These are phyloP conservation scores for Erigeron canadensis DNA, from an alignment of 129 eudicot genomes.

Conservation along the genomic window DNA sequence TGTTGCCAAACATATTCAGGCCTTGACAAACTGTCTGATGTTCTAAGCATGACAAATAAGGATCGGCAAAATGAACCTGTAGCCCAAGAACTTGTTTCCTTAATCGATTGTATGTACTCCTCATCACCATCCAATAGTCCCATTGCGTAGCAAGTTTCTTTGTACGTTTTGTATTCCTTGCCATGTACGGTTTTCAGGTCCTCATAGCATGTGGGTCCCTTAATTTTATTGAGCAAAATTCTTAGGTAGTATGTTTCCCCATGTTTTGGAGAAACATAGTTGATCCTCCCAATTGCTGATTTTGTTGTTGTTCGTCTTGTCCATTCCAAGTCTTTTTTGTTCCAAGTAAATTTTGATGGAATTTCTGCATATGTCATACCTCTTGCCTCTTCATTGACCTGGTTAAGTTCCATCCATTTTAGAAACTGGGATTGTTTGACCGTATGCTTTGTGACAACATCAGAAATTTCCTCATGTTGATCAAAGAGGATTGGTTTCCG, in stretches of 20 bases:
- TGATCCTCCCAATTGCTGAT: neutral
- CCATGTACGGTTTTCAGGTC: neutral
- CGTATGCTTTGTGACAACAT: neutral
- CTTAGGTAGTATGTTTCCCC: neutral
- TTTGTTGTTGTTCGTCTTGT: neutral
- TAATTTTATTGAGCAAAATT: neutral
- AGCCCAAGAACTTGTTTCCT: neutral
- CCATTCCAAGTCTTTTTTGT: neutral
- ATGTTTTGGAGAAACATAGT: neutral
- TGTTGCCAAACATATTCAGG: neutral
- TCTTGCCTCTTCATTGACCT: neutral
- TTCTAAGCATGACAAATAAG: neutral
- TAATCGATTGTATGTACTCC: neutral
- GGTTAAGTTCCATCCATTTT: neutral
- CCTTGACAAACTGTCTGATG: neutral
- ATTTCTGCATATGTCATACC: neutral
- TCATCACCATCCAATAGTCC: neutral
- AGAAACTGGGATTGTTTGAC: neutral
- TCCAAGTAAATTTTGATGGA: neutral
- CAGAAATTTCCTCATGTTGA: neutral
- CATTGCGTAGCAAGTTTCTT: neutral
- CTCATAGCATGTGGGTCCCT: neutral
- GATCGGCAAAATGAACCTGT: neutral
- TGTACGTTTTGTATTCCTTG: neutral
- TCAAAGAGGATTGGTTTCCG: neutral